Evolutionary conservation across 192 early-diverging fungal genomes (phyloP).

Genomic region (Backusella tarrabulga): DNA sequence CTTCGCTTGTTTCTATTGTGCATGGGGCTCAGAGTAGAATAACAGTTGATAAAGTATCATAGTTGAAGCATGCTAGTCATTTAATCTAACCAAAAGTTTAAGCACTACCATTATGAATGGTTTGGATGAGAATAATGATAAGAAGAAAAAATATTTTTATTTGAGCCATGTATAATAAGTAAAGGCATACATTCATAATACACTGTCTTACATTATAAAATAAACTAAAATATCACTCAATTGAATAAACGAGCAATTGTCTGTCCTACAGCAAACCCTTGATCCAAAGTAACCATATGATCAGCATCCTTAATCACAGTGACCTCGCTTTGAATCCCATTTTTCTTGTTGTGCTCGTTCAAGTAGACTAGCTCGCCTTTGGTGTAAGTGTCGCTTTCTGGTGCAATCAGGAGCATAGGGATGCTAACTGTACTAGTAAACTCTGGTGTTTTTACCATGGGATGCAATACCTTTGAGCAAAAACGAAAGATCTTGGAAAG

Average conservation of each 20-base stretch:
- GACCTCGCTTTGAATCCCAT: not conserved
- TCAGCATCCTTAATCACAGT: not conserved
- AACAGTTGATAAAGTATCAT: not conserved
- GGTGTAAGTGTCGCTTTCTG: not conserved
- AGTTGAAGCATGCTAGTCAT: too few relatives aligned
- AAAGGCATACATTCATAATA: not conserved
- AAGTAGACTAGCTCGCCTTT: not conserved
- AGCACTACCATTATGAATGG: not conserved
- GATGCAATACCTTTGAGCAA: not conserved
- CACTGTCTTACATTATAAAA: not conserved
- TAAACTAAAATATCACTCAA: not conserved
- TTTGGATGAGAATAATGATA: not conserved
- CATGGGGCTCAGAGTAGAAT: not conserved
- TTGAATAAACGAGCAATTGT: not conserved
- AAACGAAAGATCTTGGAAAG: not conserved
- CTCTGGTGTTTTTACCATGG: not conserved
- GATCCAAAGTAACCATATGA: conserved; percentile 9
- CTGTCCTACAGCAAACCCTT: not conserved
- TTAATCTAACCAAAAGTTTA: not conserved
- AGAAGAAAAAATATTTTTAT: not conserved
- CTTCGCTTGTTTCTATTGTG: too few relatives aligned
- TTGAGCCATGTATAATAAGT: not conserved
- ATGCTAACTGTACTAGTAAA: not conserved
- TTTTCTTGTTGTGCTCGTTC: not conserved
- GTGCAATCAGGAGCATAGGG: not conserved